Base-by-base conservation (phyloP, 2,329 filamentous ascomycete species). In the Nigrospora osmanthi region DNA sequence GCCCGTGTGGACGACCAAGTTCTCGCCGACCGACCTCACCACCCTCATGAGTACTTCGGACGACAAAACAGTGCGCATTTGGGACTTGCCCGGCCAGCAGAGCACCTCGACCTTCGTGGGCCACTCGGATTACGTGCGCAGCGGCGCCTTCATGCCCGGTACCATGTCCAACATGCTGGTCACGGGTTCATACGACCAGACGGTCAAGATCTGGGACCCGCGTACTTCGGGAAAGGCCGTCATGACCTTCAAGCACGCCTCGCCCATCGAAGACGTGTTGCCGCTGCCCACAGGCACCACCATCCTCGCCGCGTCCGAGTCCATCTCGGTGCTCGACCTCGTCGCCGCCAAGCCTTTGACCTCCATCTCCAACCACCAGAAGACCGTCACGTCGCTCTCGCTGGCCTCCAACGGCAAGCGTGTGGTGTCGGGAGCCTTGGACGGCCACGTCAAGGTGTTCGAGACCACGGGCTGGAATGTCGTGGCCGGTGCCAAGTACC, bases 371-470 rank as follows among this genome's bases (percentile, higher is more conserved):
- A 97, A 94, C 62, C 93, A 98, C 66, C 93, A 98, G 62, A 98
- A 97, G 79, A 95, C 93, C 1, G 90, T 98, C 48, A 97, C 93
- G 0, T 83, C 86, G 9, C 75, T 98, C 44, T 83, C 85, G 42
- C 71, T 94, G 32, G 90, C 89, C 9, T 90, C 88, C 38, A 80
- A 86, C 54, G 87, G 87, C 39, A 81, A 81, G 42, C 81, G 93
- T 42, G 75, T 98, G 46, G 78, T 98, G 44, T 90, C 85, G 52
- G 93, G 89, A 65, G 89, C 85, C 16, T 75, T 98, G 38, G 93
- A 98, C 63, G 94, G 93, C 11, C 93, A 97, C 66, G 83, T 97
- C 69, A 98, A 98, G 69, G 81, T 98, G 35, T 97, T 95, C 58
- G 91, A 97, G 67, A 96, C 90, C 1, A 83, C 83, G 1, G 84